Conservation (phyloP, 2,329 filamentous ascomycete genomes). For the Aureobasidium sp. region DNA sequence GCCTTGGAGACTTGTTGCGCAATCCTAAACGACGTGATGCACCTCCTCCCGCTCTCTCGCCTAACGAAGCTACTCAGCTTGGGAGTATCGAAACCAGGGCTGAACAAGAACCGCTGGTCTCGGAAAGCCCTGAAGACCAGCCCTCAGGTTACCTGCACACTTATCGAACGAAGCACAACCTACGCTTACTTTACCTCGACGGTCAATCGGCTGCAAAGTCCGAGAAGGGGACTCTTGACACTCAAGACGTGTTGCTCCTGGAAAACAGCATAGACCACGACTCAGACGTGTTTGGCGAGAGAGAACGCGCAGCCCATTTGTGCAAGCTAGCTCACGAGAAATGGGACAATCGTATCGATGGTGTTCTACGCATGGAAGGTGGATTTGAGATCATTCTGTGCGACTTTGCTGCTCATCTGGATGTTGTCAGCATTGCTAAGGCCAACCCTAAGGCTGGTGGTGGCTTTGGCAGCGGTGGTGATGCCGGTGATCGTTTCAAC, state of each 20-base stretch:
- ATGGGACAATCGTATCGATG: constrained; percentile 49
- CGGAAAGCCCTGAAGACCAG: constrained; percentile 1
- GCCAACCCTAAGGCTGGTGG: constrained; percentile 15
- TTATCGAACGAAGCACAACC: constrained; percentile 49
- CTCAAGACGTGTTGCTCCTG: constrained; percentile 53
- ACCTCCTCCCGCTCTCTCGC: not conserved
- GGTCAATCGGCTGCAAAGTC: constrained; percentile 62
- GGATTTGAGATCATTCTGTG: constrained; percentile 66
- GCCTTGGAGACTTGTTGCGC: not conserved
- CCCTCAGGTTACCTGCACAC: constrained; percentile 54
- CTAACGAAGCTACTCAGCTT: not conserved
- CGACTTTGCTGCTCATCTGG: constrained; percentile 43
- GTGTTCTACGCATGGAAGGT: constrained; percentile 57
- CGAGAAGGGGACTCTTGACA: constrained; percentile 55
- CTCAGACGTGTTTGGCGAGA: constrained; percentile 36
- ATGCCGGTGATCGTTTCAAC: constrained; percentile 15
- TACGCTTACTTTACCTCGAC: constrained; percentile 59
- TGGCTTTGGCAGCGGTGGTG: constrained; percentile 14
- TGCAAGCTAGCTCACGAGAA: constrained; percentile 45
- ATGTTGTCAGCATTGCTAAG: constrained; percentile 26
- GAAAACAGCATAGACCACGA: constrained; percentile 17
- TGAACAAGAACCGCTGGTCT: not conserved
- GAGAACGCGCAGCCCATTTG: constrained; percentile 43
- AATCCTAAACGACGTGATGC: not conserved
- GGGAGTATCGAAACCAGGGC: not conserved